Base-by-base conservation (phyloP, 2,329 filamentous ascomycete genomes). In the Fusarium sp. region DNA sequence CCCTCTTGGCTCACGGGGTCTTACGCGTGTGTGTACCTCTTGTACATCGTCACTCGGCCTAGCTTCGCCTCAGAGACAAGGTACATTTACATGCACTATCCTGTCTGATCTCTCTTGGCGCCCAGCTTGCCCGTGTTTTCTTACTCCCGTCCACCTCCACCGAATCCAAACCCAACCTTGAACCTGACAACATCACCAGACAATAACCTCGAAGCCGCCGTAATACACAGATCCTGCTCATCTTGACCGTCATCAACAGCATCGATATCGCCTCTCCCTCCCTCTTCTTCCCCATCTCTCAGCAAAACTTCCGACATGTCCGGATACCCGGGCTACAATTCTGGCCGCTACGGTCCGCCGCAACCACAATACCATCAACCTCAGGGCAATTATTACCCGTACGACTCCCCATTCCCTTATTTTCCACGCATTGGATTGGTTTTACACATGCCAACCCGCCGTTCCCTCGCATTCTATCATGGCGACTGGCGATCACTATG, bases 291-390 rank as follows among this genome's bases (percentile, higher is more conserved):
- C 23, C 38, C n/a, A 41, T 19, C 32, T 27, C 38, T 27, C 32
- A 45, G 33, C 38, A 31, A 41, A 15, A 35, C 42, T 61, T 25
- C 59, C 42, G 67, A 63, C 57, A 89, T 89, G 87, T 88, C 87
- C 65, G 86, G 84, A 70, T 89, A 87, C 72, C 84, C 84, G 64
- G 77, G 78, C 43, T 86, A 87, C 70, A 77, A 80, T 55, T 77
- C 78, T 72, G 81, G 81, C 61, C 77, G 77, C 72, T 80, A 72
- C 59, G 72, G 73, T 52, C 70, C 64, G 31, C 73, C 71, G 47
- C 71, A 70, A 52, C 73, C 68, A 50, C 73, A 73, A 57, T 73
- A 75, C 55, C 75, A 59, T 42, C 56, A 59, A 37, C 56, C 56
- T 38, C 56, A 82, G 58, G 74, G 71, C 51, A 71, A 70, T 63